Conservation (phyloP, 257 asterid genomes). For the Avicennia marina region DNA sequence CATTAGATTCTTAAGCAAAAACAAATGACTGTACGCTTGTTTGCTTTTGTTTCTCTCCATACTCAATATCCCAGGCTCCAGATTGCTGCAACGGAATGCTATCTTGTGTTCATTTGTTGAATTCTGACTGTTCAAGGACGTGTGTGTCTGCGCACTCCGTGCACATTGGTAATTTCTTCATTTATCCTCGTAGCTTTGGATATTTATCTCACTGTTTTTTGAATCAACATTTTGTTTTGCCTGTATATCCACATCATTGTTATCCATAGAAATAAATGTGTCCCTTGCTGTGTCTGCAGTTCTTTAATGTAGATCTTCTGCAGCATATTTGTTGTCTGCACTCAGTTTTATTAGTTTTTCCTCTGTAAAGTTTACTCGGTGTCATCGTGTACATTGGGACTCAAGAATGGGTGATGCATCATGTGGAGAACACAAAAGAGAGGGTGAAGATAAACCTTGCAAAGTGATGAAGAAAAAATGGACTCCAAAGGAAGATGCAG, state of each 20-base stretch:
- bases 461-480: conserved; percentile 20
- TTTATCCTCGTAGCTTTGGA: background rate
- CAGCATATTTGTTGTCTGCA: background rate
- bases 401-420: conserved; percentile 8
- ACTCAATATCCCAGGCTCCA: too few relatives aligned
- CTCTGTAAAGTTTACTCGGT: background rate
- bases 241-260: background rate
- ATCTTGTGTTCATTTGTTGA: too few relatives aligned
- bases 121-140: too few relatives aligned
- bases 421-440: conserved; percentile 8
- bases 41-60: too few relatives aligned
- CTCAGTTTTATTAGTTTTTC: background rate
- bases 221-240: background rate
- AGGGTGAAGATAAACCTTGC: conserved; percentile 13
- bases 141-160: too few relatives aligned
- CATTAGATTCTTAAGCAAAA: background rate
- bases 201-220: too few relatives aligned
- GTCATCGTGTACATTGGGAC: background rate
- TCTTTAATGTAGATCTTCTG: background rate
- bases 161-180: background rate
- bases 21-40: too few relatives aligned
- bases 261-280: background rate
- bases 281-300: background rate
- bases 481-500: conserved; percentile 23
- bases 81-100: too few relatives aligned